A percentile compares a stretch with the other conserved stretches of the same genome.
phyloP scores from a whole-genome alignment of 352 stramenopile species.

The Phytophthora citrophthora region DNA sequence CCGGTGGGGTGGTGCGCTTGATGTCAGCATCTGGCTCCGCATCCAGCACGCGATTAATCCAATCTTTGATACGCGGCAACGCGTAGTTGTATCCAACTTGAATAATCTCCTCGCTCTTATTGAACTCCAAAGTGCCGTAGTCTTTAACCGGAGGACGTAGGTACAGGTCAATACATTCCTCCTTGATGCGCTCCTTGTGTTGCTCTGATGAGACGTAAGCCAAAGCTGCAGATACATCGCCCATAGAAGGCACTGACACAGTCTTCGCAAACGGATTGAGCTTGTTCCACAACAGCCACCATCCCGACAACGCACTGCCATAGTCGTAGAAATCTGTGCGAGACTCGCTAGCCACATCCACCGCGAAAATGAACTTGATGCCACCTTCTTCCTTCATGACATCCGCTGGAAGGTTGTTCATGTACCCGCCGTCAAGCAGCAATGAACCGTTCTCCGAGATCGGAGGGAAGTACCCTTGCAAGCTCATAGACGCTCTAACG shows the following conservation, averaged over 20 bases:
- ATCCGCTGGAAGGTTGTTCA: constrained; percentile 94
- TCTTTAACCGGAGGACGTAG: constrained; percentile 89
- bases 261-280: constrained; percentile 90
- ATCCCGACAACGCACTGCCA: constrained; percentile 81
- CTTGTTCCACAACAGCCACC: constrained; percentile 93
- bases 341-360: constrained; percentile 89
- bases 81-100: constrained; percentile 86
- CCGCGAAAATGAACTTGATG: constrained; percentile 90
- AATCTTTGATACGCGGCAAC: constrained; percentile 68
- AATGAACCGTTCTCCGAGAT: constrained; percentile 90
- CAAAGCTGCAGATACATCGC: constrained; percentile 89
- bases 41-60: constrained; percentile 58
- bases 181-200: constrained; percentile 86
- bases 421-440: constrained; percentile 92
- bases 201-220: constrained; percentile 92
- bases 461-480: constrained; percentile 91
- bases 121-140: constrained; percentile 92
- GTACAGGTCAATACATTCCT: constrained; percentile 89
- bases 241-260: constrained; percentile 92
- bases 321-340: constrained; percentile 84
- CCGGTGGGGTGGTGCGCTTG: constrained; percentile 30
- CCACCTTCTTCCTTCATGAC: constrained; percentile 91
- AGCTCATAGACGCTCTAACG: constrained; percentile 92
- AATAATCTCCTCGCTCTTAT: constrained; percentile 93
- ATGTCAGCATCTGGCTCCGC: constrained; percentile 74